Evolutionary conservation across 2,329 filamentous ascomycete genomes (phyloP).

Genomic region (Xylaria multiplex): DNA sequence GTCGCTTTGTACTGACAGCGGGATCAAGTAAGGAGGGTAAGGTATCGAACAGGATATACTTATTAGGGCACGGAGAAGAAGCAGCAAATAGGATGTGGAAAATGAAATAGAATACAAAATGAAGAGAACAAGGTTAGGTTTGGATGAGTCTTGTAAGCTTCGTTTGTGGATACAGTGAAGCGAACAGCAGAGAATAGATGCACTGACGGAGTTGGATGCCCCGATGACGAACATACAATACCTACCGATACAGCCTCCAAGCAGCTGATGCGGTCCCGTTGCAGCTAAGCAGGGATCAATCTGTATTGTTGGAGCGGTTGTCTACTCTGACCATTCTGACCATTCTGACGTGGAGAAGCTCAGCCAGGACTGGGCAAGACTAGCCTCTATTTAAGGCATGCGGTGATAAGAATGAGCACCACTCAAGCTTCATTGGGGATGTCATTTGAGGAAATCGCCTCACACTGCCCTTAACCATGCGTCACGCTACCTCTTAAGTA

Average conservation of each 20-base stretch:
- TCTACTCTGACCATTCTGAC: slow-evolving; percentile 6
- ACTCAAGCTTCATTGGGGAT: not conserved
- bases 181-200: slow-evolving; percentile 3
- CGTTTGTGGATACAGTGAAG: slow-evolving; percentile 12
- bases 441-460: not conserved
- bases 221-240: slow-evolving; percentile 38
- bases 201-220: slow-evolving; percentile 32
- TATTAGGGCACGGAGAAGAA: not conserved
- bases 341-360: slow-evolving; percentile 22
- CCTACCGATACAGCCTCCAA: not conserved
- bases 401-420: not conserved
- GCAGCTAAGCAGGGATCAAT: slow-evolving; percentile 19
- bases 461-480: not conserved
- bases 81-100: not conserved
- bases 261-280: slow-evolving; percentile 31
- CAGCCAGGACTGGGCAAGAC: slow-evolving; percentile 10
- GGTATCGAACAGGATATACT: not conserved
- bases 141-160: slow-evolving; percentile 6
- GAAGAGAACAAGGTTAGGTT: slow-evolving; percentile 17
- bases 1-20: slow-evolving; percentile 41
- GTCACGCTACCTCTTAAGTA: not conserved
- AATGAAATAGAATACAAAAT: slow-evolving; percentile 10
- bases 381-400: slow-evolving; percentile 5
- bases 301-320: not conserved
- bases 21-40: not conserved